Evolutionary conservation across 768 basidiomycete species (phyloP), one percentile per base, ranked within the genome.

Genomic region (Sutorius australiensis): DNA sequence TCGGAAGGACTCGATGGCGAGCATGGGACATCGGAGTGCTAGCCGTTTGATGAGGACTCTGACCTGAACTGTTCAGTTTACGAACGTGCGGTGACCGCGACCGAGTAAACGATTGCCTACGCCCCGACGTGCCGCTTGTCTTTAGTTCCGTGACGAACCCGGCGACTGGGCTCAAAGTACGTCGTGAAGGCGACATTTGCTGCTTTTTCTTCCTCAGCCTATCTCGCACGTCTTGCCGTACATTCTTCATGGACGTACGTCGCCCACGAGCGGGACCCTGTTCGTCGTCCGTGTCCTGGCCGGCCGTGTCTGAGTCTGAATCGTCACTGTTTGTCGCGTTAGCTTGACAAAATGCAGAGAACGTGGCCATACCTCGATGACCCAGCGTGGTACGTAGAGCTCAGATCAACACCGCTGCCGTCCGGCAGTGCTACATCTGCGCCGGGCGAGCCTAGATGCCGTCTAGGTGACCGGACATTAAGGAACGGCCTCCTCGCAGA

Each of bases 331-430:
- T 34, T 33, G n/a, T 39, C 21, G 30, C 13, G 40, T 81, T 54
- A 65, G 53, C 32, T 39, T 27, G 24, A 46, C 40, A 51, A 5
- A 50, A 7, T 3, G 9, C 8, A 3, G 45, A 48, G 17, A 54
- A 33, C 21, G 14, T 21, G n/a, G 37, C 61, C 80, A 56, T 61
- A 87, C 88, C 86, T 82, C 10, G 89, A 91, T 32, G 89, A 89
- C 41, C 90, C 90, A 28, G 85, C 90, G 53, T 90, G 86, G 70
- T 92, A 92, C 59, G 89, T 92, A 12, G 89, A 91, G 63, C 88
- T 92, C 84, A 89, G 82, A 59, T 84, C 89, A 59, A 83, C 63
- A 54, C 69, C 69, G 52, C 71, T 67, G 37, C 59, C 57, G 28
- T 66, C 55, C 21, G 64, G 68, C 3, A 54, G 66, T 16, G 53